phyloP scores from a whole-genome alignment of 352 stramenopile genomes.

The Globisporangium nunn region DNA sequence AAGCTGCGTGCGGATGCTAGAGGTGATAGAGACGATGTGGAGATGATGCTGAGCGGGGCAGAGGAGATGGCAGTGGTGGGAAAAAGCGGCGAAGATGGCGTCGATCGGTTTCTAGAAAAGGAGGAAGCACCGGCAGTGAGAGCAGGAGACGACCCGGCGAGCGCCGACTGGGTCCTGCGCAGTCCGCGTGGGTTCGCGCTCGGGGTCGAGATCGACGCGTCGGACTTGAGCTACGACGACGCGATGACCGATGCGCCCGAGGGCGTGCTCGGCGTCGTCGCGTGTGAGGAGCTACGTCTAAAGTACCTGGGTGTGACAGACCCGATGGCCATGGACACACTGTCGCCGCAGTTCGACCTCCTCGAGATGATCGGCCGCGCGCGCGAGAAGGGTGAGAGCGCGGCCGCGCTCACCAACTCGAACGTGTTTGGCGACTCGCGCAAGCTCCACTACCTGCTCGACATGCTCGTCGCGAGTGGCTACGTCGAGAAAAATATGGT shows the following conservation, averaged over 20 bases:
- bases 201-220: slow-evolving; percentile 49
- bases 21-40: not conserved
- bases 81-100: not conserved
- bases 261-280: slow-evolving; percentile 61
- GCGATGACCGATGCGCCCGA: slow-evolving; percentile 34
- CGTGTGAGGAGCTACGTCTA: slow-evolving; percentile 53
- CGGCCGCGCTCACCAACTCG: slow-evolving; percentile 42
- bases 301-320: slow-evolving; percentile 64
- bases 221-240: slow-evolving; percentile 47
- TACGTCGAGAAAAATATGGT: slow-evolving; percentile 78
- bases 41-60: not conserved
- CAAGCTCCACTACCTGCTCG: slow-evolving; percentile 78
- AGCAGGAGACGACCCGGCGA: slow-evolving; percentile 15
- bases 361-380: slow-evolving; percentile 71
- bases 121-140: slow-evolving; percentile 9
- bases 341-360: slow-evolving; percentile 66
- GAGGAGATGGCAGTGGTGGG: not conserved
- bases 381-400: slow-evolving; percentile 51
- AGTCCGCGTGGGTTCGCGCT: slow-evolving; percentile 61
- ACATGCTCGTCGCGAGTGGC: slow-evolving; percentile 55
- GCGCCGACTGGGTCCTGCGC: slow-evolving; percentile 42
- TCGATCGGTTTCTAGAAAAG: not conserved
- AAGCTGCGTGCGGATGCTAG: slow-evolving; percentile 2
- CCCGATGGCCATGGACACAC: slow-evolving; percentile 40
- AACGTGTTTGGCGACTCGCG: slow-evolving; percentile 59